Percentiles rank a stretch among this genome's conserved stretches.
phyloP scores from a whole-genome alignment of 345 rosid genomes.

The Salix viminalis region DNA sequence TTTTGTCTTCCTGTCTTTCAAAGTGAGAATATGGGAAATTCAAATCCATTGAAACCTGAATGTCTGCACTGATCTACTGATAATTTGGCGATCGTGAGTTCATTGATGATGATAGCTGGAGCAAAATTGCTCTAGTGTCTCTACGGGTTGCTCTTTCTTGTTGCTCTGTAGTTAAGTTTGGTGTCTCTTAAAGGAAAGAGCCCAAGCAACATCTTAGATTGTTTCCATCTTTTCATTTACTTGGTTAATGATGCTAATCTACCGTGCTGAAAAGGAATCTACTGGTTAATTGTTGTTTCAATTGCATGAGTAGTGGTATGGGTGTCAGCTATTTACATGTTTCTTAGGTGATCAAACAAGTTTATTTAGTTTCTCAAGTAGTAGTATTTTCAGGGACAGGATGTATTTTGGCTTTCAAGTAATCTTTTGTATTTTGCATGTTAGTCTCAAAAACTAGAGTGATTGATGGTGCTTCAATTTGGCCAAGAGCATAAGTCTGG shows the following conservation, averaged over 20 bases:
- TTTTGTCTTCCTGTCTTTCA: background rate
- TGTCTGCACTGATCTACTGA: background rate
- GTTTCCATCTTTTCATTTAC: background rate
- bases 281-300: background rate
- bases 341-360: background rate
- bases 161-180: background rate
- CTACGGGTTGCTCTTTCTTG: background rate
- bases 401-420: background rate
- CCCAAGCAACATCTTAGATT: background rate
- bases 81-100: background rate
- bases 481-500: background rate
- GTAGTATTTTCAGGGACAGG: background rate
- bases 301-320: background rate
- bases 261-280: background rate
- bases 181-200: background rate
- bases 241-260: background rate
- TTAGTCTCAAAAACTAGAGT: background rate
- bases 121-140: background rate
- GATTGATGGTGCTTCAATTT: background rate
- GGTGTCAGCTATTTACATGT: background rate
- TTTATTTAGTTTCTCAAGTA: background rate
- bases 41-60: background rate
- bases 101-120: background rate
- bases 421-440: background rate
- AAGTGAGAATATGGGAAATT: background rate